Base-by-base conservation (phyloP, 306 rosid species). In the Nissolia schottii region DNA sequence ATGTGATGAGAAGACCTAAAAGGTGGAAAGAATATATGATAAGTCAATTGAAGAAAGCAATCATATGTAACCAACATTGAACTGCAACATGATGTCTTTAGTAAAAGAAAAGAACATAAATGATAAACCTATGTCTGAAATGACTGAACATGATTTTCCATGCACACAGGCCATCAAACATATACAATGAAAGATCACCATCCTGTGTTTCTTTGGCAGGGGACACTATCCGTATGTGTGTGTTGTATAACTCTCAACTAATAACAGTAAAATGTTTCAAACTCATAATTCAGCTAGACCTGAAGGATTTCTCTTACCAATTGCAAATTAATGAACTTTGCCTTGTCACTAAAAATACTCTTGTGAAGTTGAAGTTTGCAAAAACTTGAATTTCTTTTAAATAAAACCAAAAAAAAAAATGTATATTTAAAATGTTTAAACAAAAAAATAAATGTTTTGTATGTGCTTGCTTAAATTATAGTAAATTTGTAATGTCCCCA, bases 71-170 rank as follows among this genome's bases (percentile, higher is more conserved):
- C 79, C 31, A 65, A 27, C 57, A 73, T 72, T 25, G 66, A 43
- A 31, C 40, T 14, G 59, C 65, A 66, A 66, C 46, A 67, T 13
- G 49, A 48, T 34, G 51, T 51, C 40, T 40, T 40, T 5, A 40
- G 73, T 63, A 51, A 62, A 75, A 64, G 64, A 27, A 35, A 25
- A 15, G 4, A 61, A 64, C 14, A 35, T 14, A 45, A n/a, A 45
- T 20, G 10, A n/a, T 41, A 51, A 51, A 77, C 35, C 58, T 40
- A 29, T 32, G 50, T 53, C 51, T 61, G 38, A 70, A 62, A 77
- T 43, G 64, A 59, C 58, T 40, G 70, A 63, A 31, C 70, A 35
- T 19, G 49, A 46, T 66, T 16, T 66, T 73, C 50, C 70, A 79
- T 12, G 18, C 34, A 15, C 40, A 49, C 18, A 43, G 27, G 41